Conservation (phyloP, 345 rosid genomes). For the Syzygium jambos region DNA sequence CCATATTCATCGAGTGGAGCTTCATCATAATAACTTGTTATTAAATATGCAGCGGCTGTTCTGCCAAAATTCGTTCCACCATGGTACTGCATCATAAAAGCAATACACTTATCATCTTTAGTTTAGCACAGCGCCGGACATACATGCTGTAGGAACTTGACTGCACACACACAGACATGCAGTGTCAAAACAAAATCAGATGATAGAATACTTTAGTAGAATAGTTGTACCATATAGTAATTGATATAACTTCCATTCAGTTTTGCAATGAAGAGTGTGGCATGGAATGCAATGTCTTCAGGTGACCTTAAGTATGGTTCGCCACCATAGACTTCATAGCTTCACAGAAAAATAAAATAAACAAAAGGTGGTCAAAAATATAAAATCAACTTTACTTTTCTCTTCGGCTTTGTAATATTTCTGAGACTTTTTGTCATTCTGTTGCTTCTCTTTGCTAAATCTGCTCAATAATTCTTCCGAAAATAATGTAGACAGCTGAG, state of each 20-base stretch:
- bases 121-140: not conserved
- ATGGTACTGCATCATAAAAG: slow-evolving; percentile 43
- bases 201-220: not conserved
- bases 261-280: slow-evolving; percentile 64
- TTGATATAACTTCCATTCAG: slow-evolving; percentile 69
- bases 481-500: not conserved
- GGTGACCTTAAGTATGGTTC: slow-evolving; percentile 58
- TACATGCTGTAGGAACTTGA: not conserved
- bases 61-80: slow-evolving; percentile 98
- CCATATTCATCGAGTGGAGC: slow-evolving; percentile 98
- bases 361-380: not conserved
- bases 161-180: not conserved
- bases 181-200: not conserved
- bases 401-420: not conserved
- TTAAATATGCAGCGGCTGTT: slow-evolving; percentile 52
- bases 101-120: not conserved
- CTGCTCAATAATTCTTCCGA: not conserved
- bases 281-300: slow-evolving; percentile 81
- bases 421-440: not conserved
- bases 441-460: not conserved
- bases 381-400: not conserved
- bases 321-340: slow-evolving; percentile 70
- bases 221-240: slow-evolving; percentile 69
- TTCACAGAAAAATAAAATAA: not conserved
- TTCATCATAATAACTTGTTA: slow-evolving; percentile 74